A percentile compares a stretch with the other conserved stretches of the same genome.
Conservation (phyloP, 106 monocot species). For the Narthecium ossifragum region DNA sequence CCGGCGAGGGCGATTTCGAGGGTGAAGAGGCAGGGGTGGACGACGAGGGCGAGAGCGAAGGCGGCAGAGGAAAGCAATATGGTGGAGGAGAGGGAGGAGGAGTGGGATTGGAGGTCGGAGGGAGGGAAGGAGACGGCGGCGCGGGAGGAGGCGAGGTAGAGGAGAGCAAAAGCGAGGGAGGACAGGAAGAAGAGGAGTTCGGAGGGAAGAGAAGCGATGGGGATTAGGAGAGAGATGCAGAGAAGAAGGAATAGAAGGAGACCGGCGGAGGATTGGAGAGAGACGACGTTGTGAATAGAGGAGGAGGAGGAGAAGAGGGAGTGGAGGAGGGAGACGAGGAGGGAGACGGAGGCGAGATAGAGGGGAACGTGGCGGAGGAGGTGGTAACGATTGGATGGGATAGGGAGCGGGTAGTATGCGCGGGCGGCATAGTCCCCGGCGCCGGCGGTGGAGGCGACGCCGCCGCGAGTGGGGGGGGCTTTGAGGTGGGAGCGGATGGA, state of each 20-base stretch:
- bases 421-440: conserved; percentile 10
- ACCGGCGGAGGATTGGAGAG: conserved; percentile 6
- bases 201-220: conserved; percentile 13
- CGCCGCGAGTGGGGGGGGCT: conserved; percentile 14
- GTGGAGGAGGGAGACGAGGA: conserved; percentile 18
- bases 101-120: conserved; percentile 50
- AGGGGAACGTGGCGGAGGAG: conserved; percentile 16
- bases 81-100: conserved; percentile 18
- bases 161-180: conserved; percentile 33
- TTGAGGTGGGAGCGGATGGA: conserved; percentile 33
- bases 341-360: conserved; percentile 14
- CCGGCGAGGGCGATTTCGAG: conserved; percentile 55
- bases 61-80: conserved; percentile 31
- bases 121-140: conserved; percentile 12
- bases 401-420: conserved; percentile 43
- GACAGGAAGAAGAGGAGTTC: conserved; percentile 34
- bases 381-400: conserved; percentile 14
- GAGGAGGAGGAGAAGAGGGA: conserved; percentile 3
- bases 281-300: not conserved
- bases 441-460: conserved; percentile 14
- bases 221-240: conserved; percentile 14
- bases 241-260: conserved; percentile 16
- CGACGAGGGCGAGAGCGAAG: conserved; percentile 23
- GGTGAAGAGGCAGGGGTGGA: conserved; percentile 41
- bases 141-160: conserved; percentile 18